Conservation (phyloP, 441 rosid genomes). For the Populus hybrid region DNA sequence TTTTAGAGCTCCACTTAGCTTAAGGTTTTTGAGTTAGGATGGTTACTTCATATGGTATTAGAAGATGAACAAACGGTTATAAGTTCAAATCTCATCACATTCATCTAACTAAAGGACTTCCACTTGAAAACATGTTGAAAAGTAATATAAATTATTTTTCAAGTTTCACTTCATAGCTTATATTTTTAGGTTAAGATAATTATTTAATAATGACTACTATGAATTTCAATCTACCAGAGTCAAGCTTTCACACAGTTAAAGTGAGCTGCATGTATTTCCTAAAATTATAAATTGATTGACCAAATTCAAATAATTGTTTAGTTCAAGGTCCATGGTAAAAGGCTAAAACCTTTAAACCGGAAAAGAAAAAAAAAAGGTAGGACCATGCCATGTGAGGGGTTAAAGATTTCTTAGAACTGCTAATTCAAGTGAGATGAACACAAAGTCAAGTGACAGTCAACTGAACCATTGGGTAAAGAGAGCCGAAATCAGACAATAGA, state of each 20-base stretch:
- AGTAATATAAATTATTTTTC: no score
- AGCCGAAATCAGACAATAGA: neutral
- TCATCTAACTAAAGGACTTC: no score
- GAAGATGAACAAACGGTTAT: no score
- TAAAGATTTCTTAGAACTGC: neutral
- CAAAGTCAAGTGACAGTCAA: neutral
- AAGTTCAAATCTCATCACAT: no score
- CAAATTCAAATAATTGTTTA: neutral
- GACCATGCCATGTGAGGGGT: neutral
- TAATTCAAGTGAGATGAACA: neutral
- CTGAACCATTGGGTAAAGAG: neutral
- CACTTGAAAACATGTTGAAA: no score
- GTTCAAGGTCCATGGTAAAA: neutral
- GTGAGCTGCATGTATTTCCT: neutral
- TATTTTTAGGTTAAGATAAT: no score
- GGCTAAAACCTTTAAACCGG: neutral
- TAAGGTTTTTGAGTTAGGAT: no score
- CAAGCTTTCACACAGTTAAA: neutral
- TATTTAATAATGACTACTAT: no score
- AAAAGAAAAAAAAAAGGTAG: neutral
- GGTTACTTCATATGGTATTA: no score
- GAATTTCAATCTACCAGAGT: neutral
- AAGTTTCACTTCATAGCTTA: no score
- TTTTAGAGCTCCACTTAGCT: no score
- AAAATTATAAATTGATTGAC: neutral